These are phyloP conservation scores for Solanum hybrid DNA, from an alignment of 305 asterid species.

Conservation along the genomic window DNA sequence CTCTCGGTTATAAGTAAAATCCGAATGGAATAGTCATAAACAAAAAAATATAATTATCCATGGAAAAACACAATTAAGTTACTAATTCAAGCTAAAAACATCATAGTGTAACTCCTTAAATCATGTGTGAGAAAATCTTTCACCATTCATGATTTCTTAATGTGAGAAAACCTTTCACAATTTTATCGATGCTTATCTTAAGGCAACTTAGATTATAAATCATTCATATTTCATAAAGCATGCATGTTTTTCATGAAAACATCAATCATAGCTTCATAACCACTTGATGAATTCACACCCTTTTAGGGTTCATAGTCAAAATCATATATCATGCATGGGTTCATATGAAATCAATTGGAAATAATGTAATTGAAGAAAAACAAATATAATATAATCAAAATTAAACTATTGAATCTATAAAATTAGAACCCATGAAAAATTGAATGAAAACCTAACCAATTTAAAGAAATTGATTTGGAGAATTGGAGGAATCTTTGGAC, in stretches of 20 bases:
- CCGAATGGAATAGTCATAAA: not conserved
- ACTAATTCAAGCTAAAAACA: not conserved
- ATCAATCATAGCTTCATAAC: not conserved
- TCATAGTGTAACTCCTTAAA: not conserved
- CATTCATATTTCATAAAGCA: not conserved
- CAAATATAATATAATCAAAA: too few relatives aligned
- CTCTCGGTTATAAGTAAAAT: not conserved
- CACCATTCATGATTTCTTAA: not conserved
- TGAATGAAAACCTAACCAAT: not conserved
- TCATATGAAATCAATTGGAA: not conserved
- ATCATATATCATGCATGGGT: not conserved
- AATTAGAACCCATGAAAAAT: not conserved
- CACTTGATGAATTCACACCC: not conserved
- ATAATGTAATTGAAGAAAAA: not conserved
- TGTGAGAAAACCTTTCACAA: not conserved
- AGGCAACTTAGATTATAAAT: not conserved
- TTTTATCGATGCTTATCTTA: not conserved
- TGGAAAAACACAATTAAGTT: not conserved
- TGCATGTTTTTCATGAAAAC: not conserved
- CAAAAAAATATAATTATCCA: not conserved
- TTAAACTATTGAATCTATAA: not conserved
- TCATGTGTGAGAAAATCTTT: not conserved
- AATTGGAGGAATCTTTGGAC: not conserved
- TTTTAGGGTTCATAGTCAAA: not conserved
- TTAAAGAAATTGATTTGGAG: not conserved